Conservation (phyloP, 1,284 basidiomycete species). For the Psilocybe mexicana region DNA sequence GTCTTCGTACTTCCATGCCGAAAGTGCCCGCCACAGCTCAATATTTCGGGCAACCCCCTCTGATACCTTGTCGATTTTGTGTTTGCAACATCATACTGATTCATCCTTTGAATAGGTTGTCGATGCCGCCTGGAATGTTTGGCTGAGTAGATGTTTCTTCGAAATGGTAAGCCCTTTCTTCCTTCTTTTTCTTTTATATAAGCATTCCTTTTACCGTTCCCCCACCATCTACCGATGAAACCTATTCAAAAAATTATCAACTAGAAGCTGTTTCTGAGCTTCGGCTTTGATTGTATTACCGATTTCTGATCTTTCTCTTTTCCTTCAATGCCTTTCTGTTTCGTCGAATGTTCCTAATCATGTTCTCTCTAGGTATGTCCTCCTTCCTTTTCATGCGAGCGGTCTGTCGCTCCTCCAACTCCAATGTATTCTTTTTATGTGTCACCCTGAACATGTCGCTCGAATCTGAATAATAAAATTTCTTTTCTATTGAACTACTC, state of each 20-base stretch:
- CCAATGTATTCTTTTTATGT: neutral
- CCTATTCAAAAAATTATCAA: conserved; percentile 57
- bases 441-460: neutral
- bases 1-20: conserved; percentile 83
- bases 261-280: conserved; percentile 86
- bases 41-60: conserved; percentile 73
- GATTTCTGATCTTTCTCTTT: conserved; percentile 18
- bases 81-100: conserved; percentile 8
- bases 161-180: conserved; percentile 16
- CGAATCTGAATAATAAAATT: too few relatives aligned
- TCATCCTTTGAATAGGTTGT: neutral
- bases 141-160: neutral
- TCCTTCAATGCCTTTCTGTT: neutral
- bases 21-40: conserved; percentile 91
- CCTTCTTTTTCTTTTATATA: conserved; percentile 6
- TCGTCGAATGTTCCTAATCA: neutral
- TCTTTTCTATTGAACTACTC: too few relatives aligned
- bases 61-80: conserved; percentile 41
- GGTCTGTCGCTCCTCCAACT: neutral
- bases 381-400: neutral
- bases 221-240: conserved; percentile 26
- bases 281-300: conserved; percentile 55
- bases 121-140: neutral
- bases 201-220: too few relatives aligned
- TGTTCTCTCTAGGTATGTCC: conserved; percentile 7